Conservation (phyloP, 2,329 filamentous ascomycete species). For the Botryotinia calthae region DNA sequence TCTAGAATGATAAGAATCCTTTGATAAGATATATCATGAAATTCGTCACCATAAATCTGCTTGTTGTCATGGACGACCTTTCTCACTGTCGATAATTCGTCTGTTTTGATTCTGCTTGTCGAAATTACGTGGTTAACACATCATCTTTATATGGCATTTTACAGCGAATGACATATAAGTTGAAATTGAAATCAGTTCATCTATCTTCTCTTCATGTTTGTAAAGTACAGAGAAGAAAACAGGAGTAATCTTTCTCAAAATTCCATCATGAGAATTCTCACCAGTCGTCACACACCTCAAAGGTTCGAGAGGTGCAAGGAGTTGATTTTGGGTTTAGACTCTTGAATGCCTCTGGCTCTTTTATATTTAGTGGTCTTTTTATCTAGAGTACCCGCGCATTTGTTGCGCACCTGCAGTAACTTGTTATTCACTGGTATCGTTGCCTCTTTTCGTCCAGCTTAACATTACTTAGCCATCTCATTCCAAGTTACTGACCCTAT, state of each 20-base stretch:
- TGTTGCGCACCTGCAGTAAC: too few relatives aligned
- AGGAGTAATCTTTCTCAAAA: background rate
- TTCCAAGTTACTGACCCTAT: background rate
- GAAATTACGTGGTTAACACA: too few relatives aligned
- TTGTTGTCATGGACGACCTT: background rate
- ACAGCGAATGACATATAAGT: too few relatives aligned
- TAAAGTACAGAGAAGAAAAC: background rate
- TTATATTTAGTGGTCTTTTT: background rate
- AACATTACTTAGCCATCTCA: background rate
- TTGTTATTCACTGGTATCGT: background rate
- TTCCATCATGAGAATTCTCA: background rate
- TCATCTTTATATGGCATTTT: too few relatives aligned
- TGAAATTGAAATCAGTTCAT: too few relatives aligned
- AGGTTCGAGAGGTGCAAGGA: too few relatives aligned
- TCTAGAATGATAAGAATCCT: fast-evolving
- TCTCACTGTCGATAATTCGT: background rate
- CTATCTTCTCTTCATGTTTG: too few relatives aligned
- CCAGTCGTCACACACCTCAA: background rate
- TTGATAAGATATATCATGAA: background rate
- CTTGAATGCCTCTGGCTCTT: fast-evolving
- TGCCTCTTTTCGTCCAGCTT: too few relatives aligned
- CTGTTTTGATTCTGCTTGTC: too few relatives aligned
- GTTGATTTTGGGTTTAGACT: background rate
- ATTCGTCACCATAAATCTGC: background rate
- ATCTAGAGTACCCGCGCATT: too few relatives aligned